These are phyloP conservation scores for Garcia nutans DNA, from an alignment of 345 rosid genomes.

Conservation along the genomic window DNA sequence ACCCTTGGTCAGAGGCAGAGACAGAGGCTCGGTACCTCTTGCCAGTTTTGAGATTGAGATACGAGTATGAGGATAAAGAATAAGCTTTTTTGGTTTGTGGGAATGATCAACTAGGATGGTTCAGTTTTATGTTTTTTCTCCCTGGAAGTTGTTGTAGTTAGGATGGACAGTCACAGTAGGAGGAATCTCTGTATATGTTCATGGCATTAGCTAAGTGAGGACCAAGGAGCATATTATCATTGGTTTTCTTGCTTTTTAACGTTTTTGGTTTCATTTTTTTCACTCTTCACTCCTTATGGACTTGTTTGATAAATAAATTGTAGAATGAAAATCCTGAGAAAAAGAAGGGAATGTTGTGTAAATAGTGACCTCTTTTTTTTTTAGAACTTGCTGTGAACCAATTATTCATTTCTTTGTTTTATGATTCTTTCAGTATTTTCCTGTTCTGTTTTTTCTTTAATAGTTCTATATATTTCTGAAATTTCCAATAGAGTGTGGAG, in stretches of 20 bases:
- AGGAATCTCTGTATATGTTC: slow-evolving; percentile 46
- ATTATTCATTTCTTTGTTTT: background rate
- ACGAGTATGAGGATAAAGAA: slow-evolving; percentile 8
- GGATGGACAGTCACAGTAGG: slow-evolving; percentile 23
- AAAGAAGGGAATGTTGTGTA: slow-evolving; percentile 15
- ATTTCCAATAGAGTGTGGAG: too few species aligned
- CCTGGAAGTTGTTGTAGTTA: slow-evolving; percentile 24
- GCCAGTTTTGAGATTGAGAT: slow-evolving; percentile 79
- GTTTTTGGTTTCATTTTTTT: slow-evolving; percentile 13
- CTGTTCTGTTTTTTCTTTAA: background rate
- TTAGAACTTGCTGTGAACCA: background rate
- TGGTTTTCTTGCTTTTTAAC: slow-evolving; percentile 26
- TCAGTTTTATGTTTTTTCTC: slow-evolving; percentile 28
- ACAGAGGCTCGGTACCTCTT: slow-evolving; percentile 95
- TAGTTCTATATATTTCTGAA: background rate
- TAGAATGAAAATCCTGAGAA: slow-evolving; percentile 25
- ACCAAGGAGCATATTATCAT: slow-evolving; percentile 24
- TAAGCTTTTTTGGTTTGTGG: slow-evolving; percentile 28
- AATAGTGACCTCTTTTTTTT: slow-evolving; percentile 2
- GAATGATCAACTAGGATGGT: slow-evolving; percentile 25
- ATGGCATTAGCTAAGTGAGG: slow-evolving; percentile 32
- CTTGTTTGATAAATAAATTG: slow-evolving; percentile 66
- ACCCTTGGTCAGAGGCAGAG: slow-evolving; percentile 75
- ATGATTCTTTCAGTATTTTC: background rate
- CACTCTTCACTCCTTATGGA: slow-evolving; percentile 12